A percentile compares a stretch with the other conserved stretches of the same genome.
Evolutionary conservation across 139 green algal genomes (phyloP).

Genomic region (Spirogloea muscicola): DNA sequence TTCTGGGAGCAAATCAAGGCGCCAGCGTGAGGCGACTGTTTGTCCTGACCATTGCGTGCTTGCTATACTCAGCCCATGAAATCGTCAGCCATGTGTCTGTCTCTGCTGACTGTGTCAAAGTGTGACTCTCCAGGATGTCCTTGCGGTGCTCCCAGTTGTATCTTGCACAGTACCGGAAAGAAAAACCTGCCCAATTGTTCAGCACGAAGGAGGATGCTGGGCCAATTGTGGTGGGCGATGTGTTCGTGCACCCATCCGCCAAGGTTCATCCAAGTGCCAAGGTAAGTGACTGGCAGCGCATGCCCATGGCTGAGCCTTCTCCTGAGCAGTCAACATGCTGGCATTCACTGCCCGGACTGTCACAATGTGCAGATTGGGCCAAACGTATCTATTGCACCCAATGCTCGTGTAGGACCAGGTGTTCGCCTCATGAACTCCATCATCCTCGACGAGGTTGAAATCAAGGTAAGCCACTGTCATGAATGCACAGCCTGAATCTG

Average conservation of each 20-base stretch:
- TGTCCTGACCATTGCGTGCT: no score
- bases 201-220: conserved; percentile 4
- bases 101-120: no score
- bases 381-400: conserved; percentile 47
- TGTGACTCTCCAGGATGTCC: conserved; percentile 30
- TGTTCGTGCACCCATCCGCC: conserved; percentile 52
- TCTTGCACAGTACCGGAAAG: conserved; percentile 34
- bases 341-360: no score
- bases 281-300: conserved; percentile 8
- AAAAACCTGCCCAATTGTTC: conserved; percentile 22
- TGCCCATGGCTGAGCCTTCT: no score
- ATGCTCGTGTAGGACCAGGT: conserved; percentile 36
- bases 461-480: conserved; percentile 41
- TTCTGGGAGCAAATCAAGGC: conserved; percentile 59
- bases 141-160: conserved; percentile 50
- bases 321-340: no score
- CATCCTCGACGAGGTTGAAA: conserved; percentile 51
- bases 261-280: conserved; percentile 51
- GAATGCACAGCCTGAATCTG: no score
- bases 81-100: no score
- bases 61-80: no score
- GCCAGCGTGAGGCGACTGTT: conserved; percentile 28
- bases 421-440: conserved; percentile 53
- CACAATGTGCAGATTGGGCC: conserved; percentile 46
- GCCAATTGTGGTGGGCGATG: conserved; percentile 42